Conservation (phyloP, 2,329 filamentous ascomycete species). For the Fusarium tricinctum region DNA sequence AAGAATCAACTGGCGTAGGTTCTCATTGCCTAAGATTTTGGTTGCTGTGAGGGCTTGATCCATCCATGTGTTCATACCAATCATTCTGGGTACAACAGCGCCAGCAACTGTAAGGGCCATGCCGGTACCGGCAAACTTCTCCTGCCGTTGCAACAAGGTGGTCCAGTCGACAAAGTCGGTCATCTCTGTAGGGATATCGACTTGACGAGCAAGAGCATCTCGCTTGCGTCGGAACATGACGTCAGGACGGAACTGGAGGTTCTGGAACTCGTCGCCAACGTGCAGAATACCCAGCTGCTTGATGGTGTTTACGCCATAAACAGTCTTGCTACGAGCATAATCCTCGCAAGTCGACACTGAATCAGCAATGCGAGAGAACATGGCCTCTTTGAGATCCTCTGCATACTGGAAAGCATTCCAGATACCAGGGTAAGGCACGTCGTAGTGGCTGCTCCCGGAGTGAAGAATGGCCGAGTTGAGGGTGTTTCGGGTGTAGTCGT, state of each 20-base stretch:
- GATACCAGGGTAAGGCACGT: constrained; percentile 88
- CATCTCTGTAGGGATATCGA: constrained; percentile 88
- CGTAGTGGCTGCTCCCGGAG: constrained; percentile 82
- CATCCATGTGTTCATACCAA: constrained; percentile 89
- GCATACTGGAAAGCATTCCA: constrained; percentile 91
- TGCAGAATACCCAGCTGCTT: constrained; percentile 90
- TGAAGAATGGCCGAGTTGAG: constrained; percentile 81
- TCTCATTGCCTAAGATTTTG: constrained; percentile 85
- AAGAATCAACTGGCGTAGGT: constrained; percentile 82
- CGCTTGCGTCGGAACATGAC: constrained; percentile 92
- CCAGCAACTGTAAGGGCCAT: constrained; percentile 94
- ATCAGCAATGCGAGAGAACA: constrained; percentile 87
- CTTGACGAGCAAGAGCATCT: constrained; percentile 84
- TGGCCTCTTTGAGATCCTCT: constrained; percentile 91
- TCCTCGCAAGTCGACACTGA: constrained; percentile 87
- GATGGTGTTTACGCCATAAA: constrained; percentile 86
- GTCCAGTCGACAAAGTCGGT: constrained; percentile 94
- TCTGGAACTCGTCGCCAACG: constrained; percentile 87
- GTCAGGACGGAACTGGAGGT: constrained; percentile 89
- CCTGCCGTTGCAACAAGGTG: constrained; percentile 86
- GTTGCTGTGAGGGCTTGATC: constrained; percentile 86
- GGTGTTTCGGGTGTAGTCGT: constrained; percentile 82
- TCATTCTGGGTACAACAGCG: constrained; percentile 82
- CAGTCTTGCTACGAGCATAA: constrained; percentile 82
- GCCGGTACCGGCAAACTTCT: constrained; percentile 93